phyloP scores from a whole-genome alignment of 73 alveolate genomes.

The Symbiodinium natans region DNA sequence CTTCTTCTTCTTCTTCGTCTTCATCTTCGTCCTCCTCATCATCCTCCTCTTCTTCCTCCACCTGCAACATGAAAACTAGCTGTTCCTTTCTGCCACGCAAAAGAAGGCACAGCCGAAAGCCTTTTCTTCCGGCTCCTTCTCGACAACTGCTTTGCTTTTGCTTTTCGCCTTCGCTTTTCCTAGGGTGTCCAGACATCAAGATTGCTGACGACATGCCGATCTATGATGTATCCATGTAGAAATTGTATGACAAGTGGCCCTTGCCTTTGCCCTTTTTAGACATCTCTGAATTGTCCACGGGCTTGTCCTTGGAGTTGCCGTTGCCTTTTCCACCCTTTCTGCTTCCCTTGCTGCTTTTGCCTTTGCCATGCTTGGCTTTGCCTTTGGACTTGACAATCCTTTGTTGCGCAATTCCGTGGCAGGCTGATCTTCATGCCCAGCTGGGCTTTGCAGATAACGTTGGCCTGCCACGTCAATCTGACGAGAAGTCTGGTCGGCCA shows the following conservation, averaged over 20 bases:
- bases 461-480: too few relatives aligned
- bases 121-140: not conserved
- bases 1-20: slow-evolving; percentile 60
- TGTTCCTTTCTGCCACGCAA: not conserved
- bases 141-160: not conserved
- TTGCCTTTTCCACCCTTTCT: not conserved
- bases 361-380: not conserved
- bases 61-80: not conserved
- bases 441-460: too few relatives aligned
- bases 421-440: too few relatives aligned
- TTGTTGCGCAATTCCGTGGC: too few relatives aligned
- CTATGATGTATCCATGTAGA: not conserved
- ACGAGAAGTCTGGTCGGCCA: too few relatives aligned
- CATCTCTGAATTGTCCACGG: not conserved
- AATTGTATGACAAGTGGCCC: not conserved
- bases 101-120: not conserved
- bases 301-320: not conserved
- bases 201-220: too few relatives aligned
- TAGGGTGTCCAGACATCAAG: not conserved
- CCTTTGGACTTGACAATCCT: not conserved
- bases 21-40: slow-evolving; percentile 39
- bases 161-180: too few relatives aligned
- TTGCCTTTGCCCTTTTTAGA: not conserved
- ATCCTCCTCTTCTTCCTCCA: not conserved
- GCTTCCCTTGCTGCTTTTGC: not conserved